Base-by-base conservation (phyloP, 2,329 filamentous ascomycete genomes). In the Fusarium robinianum region DNA sequence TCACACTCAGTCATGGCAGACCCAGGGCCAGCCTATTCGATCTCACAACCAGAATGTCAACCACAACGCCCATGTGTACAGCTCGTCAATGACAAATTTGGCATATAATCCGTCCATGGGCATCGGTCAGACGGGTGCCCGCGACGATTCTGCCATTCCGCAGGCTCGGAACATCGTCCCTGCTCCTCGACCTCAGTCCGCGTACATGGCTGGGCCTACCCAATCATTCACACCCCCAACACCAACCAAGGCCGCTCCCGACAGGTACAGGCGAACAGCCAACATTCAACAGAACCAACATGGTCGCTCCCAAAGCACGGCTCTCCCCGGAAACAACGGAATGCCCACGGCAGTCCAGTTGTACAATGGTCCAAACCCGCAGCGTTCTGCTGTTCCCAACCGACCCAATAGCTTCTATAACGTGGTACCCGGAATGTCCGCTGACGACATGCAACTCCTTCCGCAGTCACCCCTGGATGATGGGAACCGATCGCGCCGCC, bases 401-500 rank as follows among this genome's bases (percentile, higher is more conserved):
- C 60, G 78, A 64, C 65, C 84, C 66, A 75, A 77, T 60, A 72
- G 79, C 72, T 69, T 79, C 64, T 67, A 81, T 66, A 72, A 69
- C 21, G 51, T 68, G 3, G 53, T 69, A 21, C 60, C 68, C 9
- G 85, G 82, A 3, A 60, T 67, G 6, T 69, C 76, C 57, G 78
- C 79, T 33, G 89, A 95, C 66, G 88, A 94, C 58, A 81, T 84
- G 63, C 79, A 83, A 42, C 63, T 89, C 47, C 74, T 77, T 59
- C 81, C 75, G 44, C 74, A 76, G 41, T 66, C 74, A 17, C 65
- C 71, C n/a, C 68, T 80, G 12, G 89, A 92, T 18, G 78, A 86
- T 23, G 80, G 84, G 8, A 90, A 87, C 68, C 80, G 88, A 63
- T 87, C 90, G 68, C 80, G 90, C 58, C 83, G 90, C 63, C 83